These are phyloP conservation scores for Tetracentron sinense DNA, from an alignment of 164 flowering plant genomes.

Conservation along the genomic window DNA sequence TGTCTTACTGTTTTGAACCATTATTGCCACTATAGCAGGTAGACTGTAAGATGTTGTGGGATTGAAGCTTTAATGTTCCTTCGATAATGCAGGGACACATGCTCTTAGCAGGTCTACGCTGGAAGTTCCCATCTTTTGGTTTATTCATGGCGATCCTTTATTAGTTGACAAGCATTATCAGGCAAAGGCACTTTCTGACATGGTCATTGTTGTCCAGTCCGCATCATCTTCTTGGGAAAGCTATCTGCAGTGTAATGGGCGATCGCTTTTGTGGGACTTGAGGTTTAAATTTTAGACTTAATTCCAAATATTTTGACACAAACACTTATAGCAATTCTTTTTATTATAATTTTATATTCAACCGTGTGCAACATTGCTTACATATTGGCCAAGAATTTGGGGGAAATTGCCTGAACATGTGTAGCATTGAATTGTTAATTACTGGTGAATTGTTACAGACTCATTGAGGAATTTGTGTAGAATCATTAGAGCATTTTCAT, in stretches of 20 bases:
- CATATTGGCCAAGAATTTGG: no score
- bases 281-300: slow-evolving; percentile 42
- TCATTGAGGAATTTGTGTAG: no score
- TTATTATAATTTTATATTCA: no score
- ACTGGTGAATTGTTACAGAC: no score
- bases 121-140: slow-evolving; percentile 97
- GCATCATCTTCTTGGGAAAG: slow-evolving; percentile 89
- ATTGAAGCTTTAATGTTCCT: slow-evolving; percentile 4
- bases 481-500: no score
- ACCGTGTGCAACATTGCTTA: no score
- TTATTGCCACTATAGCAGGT: background rate
- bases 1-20: background rate
- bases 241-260: slow-evolving; percentile 96
- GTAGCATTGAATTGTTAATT: no score
- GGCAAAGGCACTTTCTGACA: slow-evolving; percentile 93
- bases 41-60: no score
- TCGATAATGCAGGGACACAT: slow-evolving; percentile 58
- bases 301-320: background rate
- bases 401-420: no score
- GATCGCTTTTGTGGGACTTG: slow-evolving; percentile 81
- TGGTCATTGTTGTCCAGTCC: slow-evolving; percentile 96
- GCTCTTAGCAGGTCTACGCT: slow-evolving; percentile 79
- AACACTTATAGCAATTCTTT: no score
- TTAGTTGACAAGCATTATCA: slow-evolving; percentile 94
- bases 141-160: slow-evolving; percentile 77